These are phyloP conservation scores for Heliamphora exappendiculata DNA, from an alignment of 148 eudicot species.

Conservation along the genomic window DNA sequence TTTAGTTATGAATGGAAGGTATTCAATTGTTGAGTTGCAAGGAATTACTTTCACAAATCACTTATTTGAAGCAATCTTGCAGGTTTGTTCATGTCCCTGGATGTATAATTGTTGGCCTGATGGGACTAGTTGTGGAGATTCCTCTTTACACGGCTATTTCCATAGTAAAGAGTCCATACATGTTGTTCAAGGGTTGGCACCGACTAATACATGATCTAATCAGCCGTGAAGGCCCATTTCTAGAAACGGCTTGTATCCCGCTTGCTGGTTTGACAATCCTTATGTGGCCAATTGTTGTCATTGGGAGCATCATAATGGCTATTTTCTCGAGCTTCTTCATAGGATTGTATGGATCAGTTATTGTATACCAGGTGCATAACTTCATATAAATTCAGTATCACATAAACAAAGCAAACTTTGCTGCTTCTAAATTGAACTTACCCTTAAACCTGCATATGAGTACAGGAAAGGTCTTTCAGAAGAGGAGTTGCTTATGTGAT, in stretches of 20 bases:
- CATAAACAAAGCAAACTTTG: not conserved
- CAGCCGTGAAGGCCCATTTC: conserved; percentile 85
- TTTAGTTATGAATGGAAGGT: not conserved
- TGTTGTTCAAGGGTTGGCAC: conserved; percentile 89
- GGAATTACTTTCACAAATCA: not conserved
- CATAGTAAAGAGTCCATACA: conserved; percentile 70
- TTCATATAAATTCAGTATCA: not conserved
- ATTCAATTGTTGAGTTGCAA: not conserved
- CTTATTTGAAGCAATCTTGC: conserved; percentile 22
- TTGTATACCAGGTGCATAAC: conserved; percentile 71
- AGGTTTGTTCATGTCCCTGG: conserved; percentile 86
- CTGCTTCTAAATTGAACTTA: not conserved
- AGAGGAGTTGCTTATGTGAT: conserved; percentile 78
- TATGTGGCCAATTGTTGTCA: conserved; percentile 80
- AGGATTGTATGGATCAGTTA: conserved; percentile 66
- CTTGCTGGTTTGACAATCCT: conserved; percentile 86
- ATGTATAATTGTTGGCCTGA: conserved; percentile 66
- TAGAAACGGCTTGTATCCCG: conserved; percentile 90
- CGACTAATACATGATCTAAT: conserved; percentile 72
- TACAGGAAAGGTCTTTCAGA: conserved; percentile 80
- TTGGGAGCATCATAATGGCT: conserved; percentile 54
- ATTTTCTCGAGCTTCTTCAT: conserved; percentile 70
- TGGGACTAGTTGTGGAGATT: conserved; percentile 72
- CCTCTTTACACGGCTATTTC: conserved; percentile 75
- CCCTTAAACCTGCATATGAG: not conserved